These are phyloP conservation scores for Colletotrichum sp. DNA, from an alignment of 2,329 filamentous ascomycete species.

Conservation along the genomic window DNA sequence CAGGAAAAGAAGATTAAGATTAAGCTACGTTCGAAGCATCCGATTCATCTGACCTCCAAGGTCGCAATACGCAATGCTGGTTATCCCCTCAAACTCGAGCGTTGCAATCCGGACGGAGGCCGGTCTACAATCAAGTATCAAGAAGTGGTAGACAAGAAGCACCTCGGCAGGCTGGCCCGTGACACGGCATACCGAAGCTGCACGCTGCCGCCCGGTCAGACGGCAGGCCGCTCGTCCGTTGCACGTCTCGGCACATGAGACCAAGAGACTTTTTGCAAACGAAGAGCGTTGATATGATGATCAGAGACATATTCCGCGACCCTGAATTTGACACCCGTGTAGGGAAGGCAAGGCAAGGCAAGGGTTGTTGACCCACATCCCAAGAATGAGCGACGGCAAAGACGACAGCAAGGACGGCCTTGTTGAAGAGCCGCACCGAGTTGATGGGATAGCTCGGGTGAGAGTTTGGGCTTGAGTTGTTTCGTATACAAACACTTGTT, in stretches of 20 bases:
- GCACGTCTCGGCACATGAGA: slow-evolving; percentile 10
- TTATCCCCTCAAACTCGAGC: neutral
- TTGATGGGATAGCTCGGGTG: neutral
- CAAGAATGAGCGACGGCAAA: neutral
- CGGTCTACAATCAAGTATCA: neutral
- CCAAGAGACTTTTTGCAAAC: neutral
- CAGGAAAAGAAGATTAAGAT: neutral
- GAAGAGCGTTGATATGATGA: neutral
- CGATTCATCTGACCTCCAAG: neutral
- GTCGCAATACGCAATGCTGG: neutral
- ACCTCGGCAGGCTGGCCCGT: neutral
- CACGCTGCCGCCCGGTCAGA: neutral
- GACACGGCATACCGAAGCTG: neutral
- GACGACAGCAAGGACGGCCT: neutral
- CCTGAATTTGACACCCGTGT: neutral
- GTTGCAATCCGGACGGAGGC: neutral
- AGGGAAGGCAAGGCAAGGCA: neutral
- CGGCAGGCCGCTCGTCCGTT: neutral
- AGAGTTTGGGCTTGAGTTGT: neutral
- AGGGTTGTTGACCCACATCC: neutral
- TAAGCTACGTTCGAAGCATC: neutral
- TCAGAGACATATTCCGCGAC: neutral
- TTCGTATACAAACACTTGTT: neutral
- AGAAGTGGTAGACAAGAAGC: neutral
- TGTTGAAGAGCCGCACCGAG: neutral